Evolutionary conservation across 352 stramenopile species (phyloP), one percentile per base, ranked within the genome.

Genomic region (Globisporangium paroecandrum): DNA sequence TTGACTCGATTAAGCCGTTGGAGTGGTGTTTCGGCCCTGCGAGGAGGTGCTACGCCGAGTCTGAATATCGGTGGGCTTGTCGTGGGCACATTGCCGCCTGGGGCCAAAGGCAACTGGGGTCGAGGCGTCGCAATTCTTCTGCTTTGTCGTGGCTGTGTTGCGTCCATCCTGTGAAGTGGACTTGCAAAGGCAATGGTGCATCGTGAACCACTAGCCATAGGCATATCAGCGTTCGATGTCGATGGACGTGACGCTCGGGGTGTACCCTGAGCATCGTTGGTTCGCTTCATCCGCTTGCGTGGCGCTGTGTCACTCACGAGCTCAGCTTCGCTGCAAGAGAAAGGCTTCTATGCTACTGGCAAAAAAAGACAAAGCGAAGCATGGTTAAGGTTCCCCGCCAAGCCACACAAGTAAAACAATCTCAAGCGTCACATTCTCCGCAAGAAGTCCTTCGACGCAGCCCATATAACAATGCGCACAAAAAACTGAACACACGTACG

Each of bases 1-100:
- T 62, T 62, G 9, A 62, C 34, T n/a, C 34, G 34, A 29, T 62
- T 43, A n/a, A 51, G 57, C 20, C 57, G 57, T 36, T 62, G 57
- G 9, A 36, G 34, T 13, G 34, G 57, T 4, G 57, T 62, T n/a
- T 62, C 57, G 4, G 12, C 12, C 15, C 34, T 27, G 8, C 34
- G 57, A 29, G 32, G 32, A 51, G 57, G 34, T 15, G 57, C 46
- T 46, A 9, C 24, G 18, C 47, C 25, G 43, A 47, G 24, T 34
- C n/a, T 41, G 66, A 71, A 22, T 12, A 25, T 27, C 55, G 20
- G 15, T 43, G 55, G 29, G 27, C 0, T 57, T 27, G 51, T 15
- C 51, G 32, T 57, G 51, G 51, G 27, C 22, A 34, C 24, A 34
- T 32, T 27, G 22, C 12, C 51, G 22, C 51, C 22, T 57, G 22